Percentiles rank a stretch among this genome's conserved stretches.
Evolutionary conservation across 495 filamentous ascomycete species (phyloP).

Genomic region (Beverwykella pulmonaria): DNA sequence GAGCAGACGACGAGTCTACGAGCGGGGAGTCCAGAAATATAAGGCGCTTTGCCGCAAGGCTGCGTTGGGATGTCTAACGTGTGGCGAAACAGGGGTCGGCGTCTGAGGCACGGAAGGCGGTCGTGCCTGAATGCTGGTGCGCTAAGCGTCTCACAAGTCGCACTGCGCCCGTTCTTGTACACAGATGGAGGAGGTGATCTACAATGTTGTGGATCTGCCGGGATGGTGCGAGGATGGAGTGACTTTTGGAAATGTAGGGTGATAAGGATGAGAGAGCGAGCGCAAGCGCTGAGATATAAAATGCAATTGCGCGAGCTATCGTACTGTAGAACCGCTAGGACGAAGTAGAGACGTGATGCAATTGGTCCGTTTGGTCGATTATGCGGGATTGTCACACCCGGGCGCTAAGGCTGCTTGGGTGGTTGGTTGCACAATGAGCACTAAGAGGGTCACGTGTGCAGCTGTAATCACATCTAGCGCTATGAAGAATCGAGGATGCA

Average conservation of each 20-base stretch:
- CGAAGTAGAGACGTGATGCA: no score
- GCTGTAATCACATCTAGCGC: no score
- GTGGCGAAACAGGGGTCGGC: conserved; percentile 16
- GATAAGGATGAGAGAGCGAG: neutral
- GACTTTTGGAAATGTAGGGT: no score
- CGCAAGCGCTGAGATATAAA: neutral
- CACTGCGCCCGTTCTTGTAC: neutral
- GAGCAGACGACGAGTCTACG: neutral
- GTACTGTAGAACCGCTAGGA: no score
- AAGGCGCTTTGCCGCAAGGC: no score
- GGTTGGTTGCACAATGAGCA: no score
- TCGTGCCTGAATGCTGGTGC: conserved; percentile 1
- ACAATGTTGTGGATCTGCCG: neutral
- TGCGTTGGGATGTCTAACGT: neutral
- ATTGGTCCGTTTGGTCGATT: no score
- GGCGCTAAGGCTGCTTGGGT: no score
- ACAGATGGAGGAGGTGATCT: neutral
- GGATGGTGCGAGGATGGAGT: neutral
- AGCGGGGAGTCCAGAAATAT: neutral
- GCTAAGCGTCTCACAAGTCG: conserved; percentile 3
- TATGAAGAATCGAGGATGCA: no score
- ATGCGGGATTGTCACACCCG: no score
- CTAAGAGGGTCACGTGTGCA: no score
- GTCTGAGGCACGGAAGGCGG: conserved; percentile 11
- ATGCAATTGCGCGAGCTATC: no score